Base-by-base conservation (phyloP, 768 basidiomycete genomes). In the Leccinum variicolor region DNA sequence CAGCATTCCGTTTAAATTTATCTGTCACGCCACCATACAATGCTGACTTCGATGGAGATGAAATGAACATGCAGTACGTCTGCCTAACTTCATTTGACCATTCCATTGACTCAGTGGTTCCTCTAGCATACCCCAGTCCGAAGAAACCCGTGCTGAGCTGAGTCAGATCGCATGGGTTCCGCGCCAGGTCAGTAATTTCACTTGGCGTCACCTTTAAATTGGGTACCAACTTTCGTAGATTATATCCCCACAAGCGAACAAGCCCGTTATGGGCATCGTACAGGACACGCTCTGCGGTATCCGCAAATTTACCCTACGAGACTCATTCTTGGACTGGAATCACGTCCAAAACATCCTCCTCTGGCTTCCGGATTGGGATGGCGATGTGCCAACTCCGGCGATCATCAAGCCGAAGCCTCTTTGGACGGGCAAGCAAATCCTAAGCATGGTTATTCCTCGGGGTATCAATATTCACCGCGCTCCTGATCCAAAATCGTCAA, bases 41-140 rank as follows among this genome's bases (percentile, higher is more conserved):
- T 67, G 97, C 97, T 70, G 97, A 99, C 76, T 99, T 98, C 75
- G 97, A 98, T 69, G 97, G 97, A 64, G 97, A 98, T 68, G 97
- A 99, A 73, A 99, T 98, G 97, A 98, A 99, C 77, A 92, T 98
- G 90, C 97, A 98, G 94, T 96, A 83, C 50, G 92, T 87, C n/a
- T 19, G 29, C 31, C 19, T 6, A 34, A 17, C 23, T 49, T 28
- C 4, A 28, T 54, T n/a, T 49, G 7, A 43, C n/a, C 34, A 21
- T 63, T 47, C 57, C 48, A 49, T 54, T 55, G 26, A 61, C 55
- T 46, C 17, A 57, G 50, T 9, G 54, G 19, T n/a, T 58, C 31
- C 58, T 52, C 34, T 65, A 97, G 94, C 72, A 87, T 99, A 39
- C 97, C 97, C 25, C 97, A 99, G 71, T 94, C 92, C 57, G 97